Conservation (phyloP, 495 filamentous ascomycete genomes). For the Aspergillus saccharolyticus region DNA sequence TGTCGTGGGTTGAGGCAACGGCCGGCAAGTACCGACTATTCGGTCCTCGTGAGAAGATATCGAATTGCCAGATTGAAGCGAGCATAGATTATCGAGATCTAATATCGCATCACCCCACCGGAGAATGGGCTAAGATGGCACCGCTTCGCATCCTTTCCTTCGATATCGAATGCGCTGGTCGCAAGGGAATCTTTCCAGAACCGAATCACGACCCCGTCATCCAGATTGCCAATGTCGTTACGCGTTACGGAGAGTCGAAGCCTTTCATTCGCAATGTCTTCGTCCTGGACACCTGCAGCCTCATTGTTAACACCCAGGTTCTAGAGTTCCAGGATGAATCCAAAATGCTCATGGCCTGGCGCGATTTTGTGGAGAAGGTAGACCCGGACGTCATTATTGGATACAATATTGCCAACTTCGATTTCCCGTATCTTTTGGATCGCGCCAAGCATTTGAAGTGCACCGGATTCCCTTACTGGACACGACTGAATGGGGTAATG, state of each 20-base stretch:
- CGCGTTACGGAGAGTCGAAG: slow-evolving; percentile 89
- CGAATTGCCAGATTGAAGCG: slow-evolving; percentile 95
- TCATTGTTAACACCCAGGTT: slow-evolving; percentile 93
- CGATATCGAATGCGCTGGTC: slow-evolving; percentile 97
- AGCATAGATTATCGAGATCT: slow-evolving; percentile 73
- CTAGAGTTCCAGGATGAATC: slow-evolving; percentile 74
- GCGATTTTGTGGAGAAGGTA: slow-evolving; percentile 81
- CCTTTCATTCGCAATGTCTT: slow-evolving; percentile 97
- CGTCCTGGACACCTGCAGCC: slow-evolving; percentile 80
- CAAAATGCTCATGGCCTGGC: slow-evolving; percentile 84
- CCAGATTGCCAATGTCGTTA: slow-evolving; percentile 98
- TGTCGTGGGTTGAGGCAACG: slow-evolving; percentile 94
- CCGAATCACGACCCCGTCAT: slow-evolving; percentile 89
- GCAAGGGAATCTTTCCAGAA: slow-evolving; percentile 96
- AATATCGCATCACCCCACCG: slow-evolving; percentile 81
- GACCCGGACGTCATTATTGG: slow-evolving; percentile 98
- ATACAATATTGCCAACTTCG: slow-evolving; percentile 98
- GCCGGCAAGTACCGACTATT: slow-evolving; percentile 68
- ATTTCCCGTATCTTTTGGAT: slow-evolving; percentile 94
- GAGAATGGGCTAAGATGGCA: slow-evolving; percentile 98
- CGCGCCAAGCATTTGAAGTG: slow-evolving; percentile 81
- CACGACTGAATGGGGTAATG: slow-evolving; percentile 58
- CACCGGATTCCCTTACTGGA: slow-evolving; percentile 74
- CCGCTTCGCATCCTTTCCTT: slow-evolving; percentile 90
- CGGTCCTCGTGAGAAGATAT: slow-evolving; percentile 55